Evolutionary conservation across 2,329 filamentous ascomycete genomes (phyloP).

Genomic region (Chaetomium sp.): DNA sequence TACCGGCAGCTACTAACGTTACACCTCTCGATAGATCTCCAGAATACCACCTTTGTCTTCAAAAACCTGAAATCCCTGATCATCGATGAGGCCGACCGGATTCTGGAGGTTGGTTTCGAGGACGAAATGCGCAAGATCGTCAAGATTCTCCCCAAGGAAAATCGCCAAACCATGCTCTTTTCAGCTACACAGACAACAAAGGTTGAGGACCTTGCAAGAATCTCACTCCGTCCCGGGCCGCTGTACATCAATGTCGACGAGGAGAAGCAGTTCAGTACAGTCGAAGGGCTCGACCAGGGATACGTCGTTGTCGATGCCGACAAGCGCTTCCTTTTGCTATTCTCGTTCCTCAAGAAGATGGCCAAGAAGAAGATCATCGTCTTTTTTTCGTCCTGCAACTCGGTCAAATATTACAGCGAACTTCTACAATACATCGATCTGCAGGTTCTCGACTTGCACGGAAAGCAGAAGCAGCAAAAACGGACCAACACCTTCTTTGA

Average conservation of each 20-base stretch:
- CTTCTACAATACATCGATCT: conserved; percentile 97
- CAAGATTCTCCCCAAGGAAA: conserved; percentile 85
- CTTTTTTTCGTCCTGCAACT: conserved; percentile 90
- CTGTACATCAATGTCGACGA: conserved; percentile 97
- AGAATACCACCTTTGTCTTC: conserved; percentile 88
- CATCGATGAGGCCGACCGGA: conserved; percentile 96
- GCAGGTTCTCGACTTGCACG: conserved; percentile 69
- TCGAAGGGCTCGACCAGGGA: conserved; percentile 91
- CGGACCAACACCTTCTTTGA: conserved; percentile 99
- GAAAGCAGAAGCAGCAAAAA: conserved; percentile 98
- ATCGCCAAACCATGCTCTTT: conserved; percentile 96
- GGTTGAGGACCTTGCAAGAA: conserved; percentile 92
- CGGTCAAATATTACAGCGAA: conserved; percentile 93
- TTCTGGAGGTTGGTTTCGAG: conserved; percentile 96
- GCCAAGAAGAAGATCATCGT: conserved; percentile 97
- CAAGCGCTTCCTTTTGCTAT: conserved; percentile 89
- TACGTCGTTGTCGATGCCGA: conserved; percentile 94
- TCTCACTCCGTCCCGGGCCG: conserved; percentile 87
- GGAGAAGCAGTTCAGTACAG: conserved; percentile 84
- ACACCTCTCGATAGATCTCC: conserved; percentile 58
- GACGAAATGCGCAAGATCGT: conserved; percentile 97
- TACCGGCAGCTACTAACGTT: neutral
- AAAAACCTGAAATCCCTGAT: conserved; percentile 91
- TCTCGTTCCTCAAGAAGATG: conserved; percentile 91
- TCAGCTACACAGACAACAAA: conserved; percentile 98